phyloP scores from a whole-genome alignment of 208 protist genomes.

The Crithidia fasciculata region DNA sequence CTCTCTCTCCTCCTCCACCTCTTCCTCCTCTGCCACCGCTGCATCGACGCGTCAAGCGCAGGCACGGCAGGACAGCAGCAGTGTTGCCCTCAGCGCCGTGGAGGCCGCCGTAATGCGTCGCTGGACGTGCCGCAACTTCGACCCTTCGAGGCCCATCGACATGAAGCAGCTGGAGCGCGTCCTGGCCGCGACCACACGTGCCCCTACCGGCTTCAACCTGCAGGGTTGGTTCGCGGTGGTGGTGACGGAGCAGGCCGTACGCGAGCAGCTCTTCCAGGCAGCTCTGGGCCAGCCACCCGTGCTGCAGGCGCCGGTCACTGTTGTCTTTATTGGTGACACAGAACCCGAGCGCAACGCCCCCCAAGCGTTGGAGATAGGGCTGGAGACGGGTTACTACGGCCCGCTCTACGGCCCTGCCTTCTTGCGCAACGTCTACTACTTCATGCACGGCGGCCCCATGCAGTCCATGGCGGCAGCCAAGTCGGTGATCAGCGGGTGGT shows the following conservation, averaged over 20 bases:
- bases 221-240: constrained; percentile 88
- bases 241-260: constrained; percentile 53
- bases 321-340: constrained; percentile 81
- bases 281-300: constrained; percentile 77
- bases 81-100: constrained; percentile 16
- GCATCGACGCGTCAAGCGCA: neutral
- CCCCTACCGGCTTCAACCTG: constrained; percentile 84
- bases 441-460: constrained; percentile 69
- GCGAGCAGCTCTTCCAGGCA: constrained; percentile 49
- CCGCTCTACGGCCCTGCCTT: constrained; percentile 56
- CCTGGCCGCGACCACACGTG: constrained; percentile 57
- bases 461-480: constrained; percentile 60
- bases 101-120: constrained; percentile 43
- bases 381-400: constrained; percentile 58
- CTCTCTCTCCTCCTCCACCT: neutral
- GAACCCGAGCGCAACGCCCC: constrained; percentile 68
- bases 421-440: constrained; percentile 76
- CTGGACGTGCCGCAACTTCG: constrained; percentile 68
- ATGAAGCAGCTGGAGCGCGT: constrained; percentile 45
- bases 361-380: constrained; percentile 65
- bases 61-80: neutral
- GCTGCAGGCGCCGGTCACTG: constrained; percentile 60
- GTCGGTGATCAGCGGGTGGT: constrained; percentile 53
- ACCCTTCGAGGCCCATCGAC: constrained; percentile 44
- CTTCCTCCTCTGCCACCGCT: neutral